A percentile compares a stretch with the other conserved stretches of the same genome.
phyloP scores from a whole-genome alignment of 108 stramenopile genomes.

The Bacterosira constricta region DNA sequence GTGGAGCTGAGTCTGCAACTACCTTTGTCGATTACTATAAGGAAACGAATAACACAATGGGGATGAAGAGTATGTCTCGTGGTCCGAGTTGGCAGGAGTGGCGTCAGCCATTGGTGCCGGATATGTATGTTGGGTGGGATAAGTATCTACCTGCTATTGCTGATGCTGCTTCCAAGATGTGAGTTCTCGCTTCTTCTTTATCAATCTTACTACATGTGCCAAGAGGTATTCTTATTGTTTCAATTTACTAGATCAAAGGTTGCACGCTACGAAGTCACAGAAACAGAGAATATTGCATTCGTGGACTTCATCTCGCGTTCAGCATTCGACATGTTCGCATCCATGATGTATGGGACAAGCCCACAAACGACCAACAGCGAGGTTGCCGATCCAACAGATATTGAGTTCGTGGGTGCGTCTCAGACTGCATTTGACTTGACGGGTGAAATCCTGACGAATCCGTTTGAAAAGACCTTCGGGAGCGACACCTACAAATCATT shows the following conservation, averaged over 20 bases:
- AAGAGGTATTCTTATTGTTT: not conserved
- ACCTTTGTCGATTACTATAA: not conserved
- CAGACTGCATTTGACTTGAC: constrained; percentile 18
- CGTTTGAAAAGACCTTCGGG: constrained; percentile 2
- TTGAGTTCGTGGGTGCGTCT: constrained; percentile 4
- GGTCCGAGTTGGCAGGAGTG: not conserved
- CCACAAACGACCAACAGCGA: constrained; percentile 8
- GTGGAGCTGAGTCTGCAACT: not conserved
- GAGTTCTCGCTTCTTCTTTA: not conserved
- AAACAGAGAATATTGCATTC: not conserved
- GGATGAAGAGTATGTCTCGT: not conserved
- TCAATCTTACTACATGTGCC: not conserved
- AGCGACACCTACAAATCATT: not conserved
- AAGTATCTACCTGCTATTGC: not conserved
- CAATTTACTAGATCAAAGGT: not conserved
- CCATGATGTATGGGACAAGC: not conserved
- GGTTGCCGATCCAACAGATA: not conserved
- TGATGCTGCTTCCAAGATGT: not conserved
- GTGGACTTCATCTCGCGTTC: not conserved
- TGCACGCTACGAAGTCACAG: not conserved
- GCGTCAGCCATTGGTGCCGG: not conserved
- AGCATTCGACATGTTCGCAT: constrained; percentile 1
- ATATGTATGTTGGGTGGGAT: not conserved
- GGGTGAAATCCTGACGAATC: not conserved
- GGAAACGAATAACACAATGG: not conserved